These are phyloP conservation scores for Rutstroemia sp. DNA, from an alignment of 2,329 filamentous ascomycete genomes.

Conservation along the genomic window DNA sequence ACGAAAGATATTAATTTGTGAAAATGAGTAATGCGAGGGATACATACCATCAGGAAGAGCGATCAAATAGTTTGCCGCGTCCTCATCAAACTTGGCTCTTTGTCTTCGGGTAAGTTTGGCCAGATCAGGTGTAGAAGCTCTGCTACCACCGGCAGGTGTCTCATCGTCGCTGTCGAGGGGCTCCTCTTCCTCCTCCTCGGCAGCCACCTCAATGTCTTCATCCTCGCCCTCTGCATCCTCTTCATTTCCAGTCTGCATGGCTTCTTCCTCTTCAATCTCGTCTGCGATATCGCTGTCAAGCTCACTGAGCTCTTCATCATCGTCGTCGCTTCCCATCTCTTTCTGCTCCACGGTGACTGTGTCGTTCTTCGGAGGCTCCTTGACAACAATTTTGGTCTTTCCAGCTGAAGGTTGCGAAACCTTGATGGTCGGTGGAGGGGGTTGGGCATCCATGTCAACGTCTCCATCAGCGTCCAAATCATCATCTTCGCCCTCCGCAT, in stretches of 20 bases:
- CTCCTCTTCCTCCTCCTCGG: slow-evolving; percentile 33
- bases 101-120: slow-evolving; percentile 64
- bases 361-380: slow-evolving; percentile 18
- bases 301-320: slow-evolving; percentile 31
- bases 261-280: slow-evolving; percentile 44
- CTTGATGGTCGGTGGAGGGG: slow-evolving; percentile 27
- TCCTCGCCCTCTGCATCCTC: slow-evolving; percentile 40
- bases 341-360: slow-evolving; percentile 26
- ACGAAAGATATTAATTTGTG: slow-evolving; percentile 13
- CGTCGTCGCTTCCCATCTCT: slow-evolving; percentile 28
- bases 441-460: slow-evolving; percentile 28
- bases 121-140: slow-evolving; percentile 53
- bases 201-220: slow-evolving; percentile 34
- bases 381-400: slow-evolving; percentile 23
- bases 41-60: slow-evolving; percentile 34
- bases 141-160: slow-evolving; percentile 41
- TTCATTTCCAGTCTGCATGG: slow-evolving; percentile 31
- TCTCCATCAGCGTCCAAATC: slow-evolving; percentile 39
- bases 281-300: slow-evolving; percentile 32
- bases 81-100: slow-evolving; percentile 49
- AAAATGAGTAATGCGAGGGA: neutral
- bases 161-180: slow-evolving; percentile 29
- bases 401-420: slow-evolving; percentile 23
- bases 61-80: slow-evolving; percentile 36
- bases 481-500: slow-evolving; percentile 34